Evolutionary conservation across 768 basidiomycete genomes (phyloP), one percentile per base, ranked within the genome.

Genomic region (Naganishia onofrii): DNA sequence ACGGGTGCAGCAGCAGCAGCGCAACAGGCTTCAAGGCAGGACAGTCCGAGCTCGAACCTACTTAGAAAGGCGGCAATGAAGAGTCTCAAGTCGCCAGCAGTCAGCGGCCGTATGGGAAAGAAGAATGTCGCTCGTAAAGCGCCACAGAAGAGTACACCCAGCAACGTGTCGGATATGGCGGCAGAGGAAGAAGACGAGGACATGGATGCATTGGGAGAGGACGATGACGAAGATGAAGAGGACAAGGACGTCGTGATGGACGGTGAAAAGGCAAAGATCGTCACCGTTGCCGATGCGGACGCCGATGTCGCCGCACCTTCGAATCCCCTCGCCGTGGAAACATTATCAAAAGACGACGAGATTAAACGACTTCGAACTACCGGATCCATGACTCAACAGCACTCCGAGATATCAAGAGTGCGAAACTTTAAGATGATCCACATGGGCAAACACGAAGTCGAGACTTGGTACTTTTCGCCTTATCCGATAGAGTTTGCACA

Each of bases 381-480:
- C 13, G 96, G 96, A 13, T 97, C 93, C 34, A 98, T 99, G 94
- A 98, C 96, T 4, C 96, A 99, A 82, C 92, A 92, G 57, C 91
- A 97, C 71, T 95, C 93, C 63, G 96, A 99, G 83, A 90, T 99
- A 75, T 90, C 95, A 21, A 89, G 96, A 65, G 96, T 99, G 76
- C 98, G 98, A 85, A 99, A 99, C 80, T 85, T 99, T 74, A 96
- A 98, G 81, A 88, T 91, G 70, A 86, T 99, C 32, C 93, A 95
- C 80, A 98, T 99, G 71, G 96, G 96, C 69, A 88, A 87, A 79
- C 89, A 96, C 83, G 92, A 96, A 82, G 92, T 99, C 74, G 96
- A 99, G 76, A 90, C 96, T n/a, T 99, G 96, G 96, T 99, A 99
- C 82, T 98, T 98, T 85, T 93, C 91, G 76, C 96, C 96, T 28